Base-by-base conservation (phyloP, 768 basidiomycete genomes). In the Lanmaoa rubissima region DNA sequence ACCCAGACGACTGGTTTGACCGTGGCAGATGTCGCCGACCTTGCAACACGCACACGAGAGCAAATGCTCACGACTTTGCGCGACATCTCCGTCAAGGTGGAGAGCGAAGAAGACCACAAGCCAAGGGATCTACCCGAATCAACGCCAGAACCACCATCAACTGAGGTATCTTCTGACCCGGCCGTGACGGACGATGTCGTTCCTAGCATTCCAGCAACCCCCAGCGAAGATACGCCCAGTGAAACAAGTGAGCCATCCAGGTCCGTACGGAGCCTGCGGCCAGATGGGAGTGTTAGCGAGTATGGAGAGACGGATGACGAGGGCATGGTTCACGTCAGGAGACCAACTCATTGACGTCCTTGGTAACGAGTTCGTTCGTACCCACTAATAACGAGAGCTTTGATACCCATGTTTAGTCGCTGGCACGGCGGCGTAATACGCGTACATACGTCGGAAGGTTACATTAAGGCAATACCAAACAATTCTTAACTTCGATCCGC, bases 251-350 rank as follows among this genome's bases (percentile, higher is more conserved):
- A 57, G 24, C 62, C 58, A 42, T 64, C 58, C 31, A 62, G 45
- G 67, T 59, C 72, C 61, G 24, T 66, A 57, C 52, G 69, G 58
- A 77, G 71, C 59, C 73, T 78, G 50, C 74, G 70, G 28, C 74
- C 72, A 39, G 75, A 78, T 34, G 74, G 76, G 43, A 90, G 86
- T 58, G 81, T 85, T 62, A 90, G 86, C 60, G 86, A 86, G 66
- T 80, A 80, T 59, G 87, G 86, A 24, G 89, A 90, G 63, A 92
- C 90, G 39, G 90, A 93, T 67, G 90, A 93, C 55, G 90, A 92
- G 64, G 90, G 88, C 7, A 86, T 92, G 85, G 82, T 92, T 56
- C 69, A 92, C 31, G 84, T 92, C 49, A 86, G 84, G 40, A 79
- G 85, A 55, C 89, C 88, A 11, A 53, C 53, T 9, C 28, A 61